Base-by-base conservation (phyloP, 2,329 filamentous ascomycete species). In the Cadophora luteo-olivacea region DNA sequence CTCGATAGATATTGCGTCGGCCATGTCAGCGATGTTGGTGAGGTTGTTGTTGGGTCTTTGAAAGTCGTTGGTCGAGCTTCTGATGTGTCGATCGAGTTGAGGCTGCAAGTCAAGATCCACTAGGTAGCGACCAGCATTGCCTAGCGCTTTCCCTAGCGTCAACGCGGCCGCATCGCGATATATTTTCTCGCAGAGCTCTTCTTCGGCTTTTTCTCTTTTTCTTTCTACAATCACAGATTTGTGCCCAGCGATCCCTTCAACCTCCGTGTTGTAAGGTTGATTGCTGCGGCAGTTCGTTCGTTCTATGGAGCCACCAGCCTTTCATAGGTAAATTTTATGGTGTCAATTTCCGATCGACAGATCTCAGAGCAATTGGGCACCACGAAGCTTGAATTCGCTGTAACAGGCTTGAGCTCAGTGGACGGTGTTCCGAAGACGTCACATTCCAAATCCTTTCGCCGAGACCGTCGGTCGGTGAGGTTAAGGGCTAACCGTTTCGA, bases 341-440 rank as follows among this genome's bases (percentile, higher is more conserved):
- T 94, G 91, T 92, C 86, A 89, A 91, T 93, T 84, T 94, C 92
- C 91, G 89, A 92, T 94, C 92, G 93, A 97, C 94, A 96, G 92
- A 90, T 96, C 91, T 92, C 81, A 97, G 91, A 97, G 81, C 78
- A 87, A 96, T 83, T 81, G 82, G 84, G 80, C 57, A 82, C 83
- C 81, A 81, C 68, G 83, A 82, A 85, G 86, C 87, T 87, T 87
- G 86, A 87, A 88, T 85, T 92, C 89, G 89, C 86, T 82, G 80
- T 83, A 75, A 83, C 81, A 85, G 86, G 84, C 83, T 74, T 91
- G 90, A 93, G 87, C 87, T 88, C 86, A 85, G 86, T 84, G 83
- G 82, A 83, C 82, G 79, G 79, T 80, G 82, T 79, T 82, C 82
- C 82, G 84, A 83, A 85, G 90, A 86, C 87, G 87, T 89, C 89